A percentile compares a stretch with the other conserved stretches of the same genome.
These are phyloP conservation scores for Suillus sp. DNA, from an alignment of 768 basidiomycete genomes.

Conservation along the genomic window DNA sequence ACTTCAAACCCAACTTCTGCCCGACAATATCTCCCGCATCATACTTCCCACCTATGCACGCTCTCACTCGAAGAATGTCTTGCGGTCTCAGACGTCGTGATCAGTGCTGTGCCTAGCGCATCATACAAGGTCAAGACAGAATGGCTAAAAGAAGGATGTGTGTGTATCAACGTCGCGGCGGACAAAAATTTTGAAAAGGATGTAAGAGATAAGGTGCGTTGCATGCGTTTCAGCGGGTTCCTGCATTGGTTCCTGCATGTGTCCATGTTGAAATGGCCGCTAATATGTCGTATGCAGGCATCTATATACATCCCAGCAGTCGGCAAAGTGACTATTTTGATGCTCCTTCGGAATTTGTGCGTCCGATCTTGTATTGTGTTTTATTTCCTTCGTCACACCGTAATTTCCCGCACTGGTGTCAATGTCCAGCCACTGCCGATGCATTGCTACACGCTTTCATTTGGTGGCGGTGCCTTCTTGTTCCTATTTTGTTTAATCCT, in stretches of 20 bases:
- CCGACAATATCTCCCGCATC: conserved; percentile 77
- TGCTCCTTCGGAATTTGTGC: conserved; percentile 95
- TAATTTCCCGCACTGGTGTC: neutral
- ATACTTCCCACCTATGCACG: conserved; percentile 72
- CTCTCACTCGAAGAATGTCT: conserved; percentile 80
- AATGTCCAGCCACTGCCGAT: neutral
- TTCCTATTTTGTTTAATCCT: neutral
- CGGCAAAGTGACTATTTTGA: conserved; percentile 97
- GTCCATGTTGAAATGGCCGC: conserved; percentile 1
- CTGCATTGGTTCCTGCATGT: neutral
- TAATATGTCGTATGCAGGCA: conserved; percentile 51
- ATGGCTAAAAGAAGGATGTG: conserved; percentile 90
- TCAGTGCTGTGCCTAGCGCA: conserved; percentile 87
- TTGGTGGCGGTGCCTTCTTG: neutral
- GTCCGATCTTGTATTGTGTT: conserved; percentile 31
- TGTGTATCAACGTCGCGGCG: conserved; percentile 90
- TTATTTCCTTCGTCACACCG: neutral
- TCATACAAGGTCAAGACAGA: conserved; percentile 88
- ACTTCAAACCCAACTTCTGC: conserved; percentile 34
- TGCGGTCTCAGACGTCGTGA: conserved; percentile 85
- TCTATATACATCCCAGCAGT: conserved; percentile 94
- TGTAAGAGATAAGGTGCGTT: conserved; percentile 82
- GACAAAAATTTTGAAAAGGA: conserved; percentile 97
- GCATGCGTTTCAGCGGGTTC: conserved; percentile 34
- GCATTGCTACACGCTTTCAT: neutral